Evolutionary conservation across 441 rosid genomes (phyloP).

Genomic region (Breynia disticha): DNA sequence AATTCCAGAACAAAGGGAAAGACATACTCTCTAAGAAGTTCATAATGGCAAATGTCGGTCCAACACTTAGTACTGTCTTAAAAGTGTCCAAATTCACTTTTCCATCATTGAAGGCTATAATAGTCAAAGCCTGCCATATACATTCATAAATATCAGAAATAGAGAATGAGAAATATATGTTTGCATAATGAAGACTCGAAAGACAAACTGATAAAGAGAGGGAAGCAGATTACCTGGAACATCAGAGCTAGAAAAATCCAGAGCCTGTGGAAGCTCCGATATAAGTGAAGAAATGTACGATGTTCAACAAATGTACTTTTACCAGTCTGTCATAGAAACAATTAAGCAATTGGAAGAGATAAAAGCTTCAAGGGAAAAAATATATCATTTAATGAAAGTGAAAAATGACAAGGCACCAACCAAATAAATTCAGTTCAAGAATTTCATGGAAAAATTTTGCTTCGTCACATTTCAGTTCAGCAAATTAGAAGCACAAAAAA

Average conservation of each 20-base stretch:
- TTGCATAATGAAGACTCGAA: not conserved
- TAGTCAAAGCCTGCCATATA: constrained; percentile 62
- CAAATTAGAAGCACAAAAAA: too few species aligned
- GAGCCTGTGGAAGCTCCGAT: constrained; percentile 91
- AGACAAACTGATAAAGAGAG: constrained; percentile 11
- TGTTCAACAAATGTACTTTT: constrained; percentile 99
- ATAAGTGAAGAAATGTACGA: constrained; percentile 94
- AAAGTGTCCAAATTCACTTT: constrained; percentile 55
- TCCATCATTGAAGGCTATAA: constrained; percentile 80
- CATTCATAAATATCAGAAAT: constrained; percentile 11
- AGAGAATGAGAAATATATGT: constrained; percentile 15
- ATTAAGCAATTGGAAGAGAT: not conserved
- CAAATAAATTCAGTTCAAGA: too few species aligned
- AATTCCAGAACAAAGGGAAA: constrained; percentile 14
- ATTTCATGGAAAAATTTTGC: too few species aligned
- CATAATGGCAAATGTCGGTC: constrained; percentile 90
- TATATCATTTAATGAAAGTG: not conserved
- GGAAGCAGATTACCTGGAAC: constrained; percentile 70
- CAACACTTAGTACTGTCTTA: constrained; percentile 77
- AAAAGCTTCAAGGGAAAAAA: not conserved
- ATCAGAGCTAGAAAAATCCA: constrained; percentile 95
- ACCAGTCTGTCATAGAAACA: constrained; percentile 54
- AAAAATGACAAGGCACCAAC: not conserved
- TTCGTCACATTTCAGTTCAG: too few species aligned
- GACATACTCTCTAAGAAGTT: constrained; percentile 74